Conservation (phyloP, 1,139 yeast genomes). For the Pichia sp. region DNA sequence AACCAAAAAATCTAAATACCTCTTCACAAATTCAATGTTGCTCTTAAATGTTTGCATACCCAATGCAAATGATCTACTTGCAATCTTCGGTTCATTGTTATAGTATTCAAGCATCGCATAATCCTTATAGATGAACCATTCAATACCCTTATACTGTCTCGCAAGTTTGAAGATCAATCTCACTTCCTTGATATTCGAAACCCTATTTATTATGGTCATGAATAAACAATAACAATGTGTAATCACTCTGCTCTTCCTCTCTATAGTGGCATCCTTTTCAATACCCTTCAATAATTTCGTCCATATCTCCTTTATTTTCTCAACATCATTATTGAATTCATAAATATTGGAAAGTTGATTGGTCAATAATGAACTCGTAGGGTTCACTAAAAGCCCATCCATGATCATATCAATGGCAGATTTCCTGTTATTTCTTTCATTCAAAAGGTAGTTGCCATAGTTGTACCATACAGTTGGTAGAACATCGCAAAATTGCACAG, state of each 20-base stretch:
- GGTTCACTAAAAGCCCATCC: slow-evolving; percentile 59
- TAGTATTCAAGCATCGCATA: slow-evolving; percentile 80
- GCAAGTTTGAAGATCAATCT: slow-evolving; percentile 60
- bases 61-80: slow-evolving; percentile 70
- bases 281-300: slow-evolving; percentile 39
- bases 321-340: slow-evolving; percentile 51
- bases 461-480: slow-evolving; percentile 86
- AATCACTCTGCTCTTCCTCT: slow-evolving; percentile 30
- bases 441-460: slow-evolving; percentile 30
- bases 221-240: slow-evolving; percentile 48
- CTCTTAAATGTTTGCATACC: slow-evolving; percentile 54
- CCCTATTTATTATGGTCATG: slow-evolving; percentile 55
- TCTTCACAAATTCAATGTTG: slow-evolving; percentile 56
- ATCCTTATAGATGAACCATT: slow-evolving; percentile 73
- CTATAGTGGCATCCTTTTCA: slow-evolving; percentile 28
- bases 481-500: slow-evolving; percentile 60
- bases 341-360: slow-evolving; percentile 63
- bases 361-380: slow-evolving; percentile 60
- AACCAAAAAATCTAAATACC: slow-evolving; percentile 69
- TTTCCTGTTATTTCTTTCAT: slow-evolving; percentile 17
- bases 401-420: slow-evolving; percentile 34
- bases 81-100: slow-evolving; percentile 54
- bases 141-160: slow-evolving; percentile 44
- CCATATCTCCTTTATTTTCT: slow-evolving; percentile 47
- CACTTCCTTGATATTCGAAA: slow-evolving; percentile 66